Evolutionary conservation across 371 early-diverging fungal genomes (phyloP).

Genomic region (Mortierella sp.): DNA sequence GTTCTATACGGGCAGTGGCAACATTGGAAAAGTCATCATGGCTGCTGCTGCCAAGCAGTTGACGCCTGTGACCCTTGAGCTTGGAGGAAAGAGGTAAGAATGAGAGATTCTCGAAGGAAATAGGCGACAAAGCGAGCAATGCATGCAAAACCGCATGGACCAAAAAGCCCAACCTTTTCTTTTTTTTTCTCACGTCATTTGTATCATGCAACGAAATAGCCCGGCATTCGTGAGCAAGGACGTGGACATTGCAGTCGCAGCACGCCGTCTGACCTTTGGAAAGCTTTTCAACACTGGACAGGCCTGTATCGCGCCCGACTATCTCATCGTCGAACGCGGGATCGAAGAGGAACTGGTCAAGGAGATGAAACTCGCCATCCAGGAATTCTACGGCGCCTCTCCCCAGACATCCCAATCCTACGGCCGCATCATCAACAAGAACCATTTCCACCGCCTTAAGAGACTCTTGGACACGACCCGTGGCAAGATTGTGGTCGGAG

Average conservation of each 20-base stretch:
- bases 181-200: not conserved
- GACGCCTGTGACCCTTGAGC: slow-evolving; percentile 87
- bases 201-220: slow-evolving; percentile 23
- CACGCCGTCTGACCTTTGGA: slow-evolving; percentile 82
- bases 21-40: slow-evolving; percentile 85
- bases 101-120: not conserved
- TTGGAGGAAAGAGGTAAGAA: slow-evolving; percentile 84
- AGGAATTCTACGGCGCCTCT: slow-evolving; percentile 66
- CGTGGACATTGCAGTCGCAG: slow-evolving; percentile 72
- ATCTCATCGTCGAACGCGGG: slow-evolving; percentile 71
- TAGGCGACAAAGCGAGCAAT: not conserved
- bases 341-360: slow-evolving; percentile 61
- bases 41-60: slow-evolving; percentile 82
- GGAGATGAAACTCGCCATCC: slow-evolving; percentile 62
- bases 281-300: slow-evolving; percentile 89
- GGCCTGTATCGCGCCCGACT: slow-evolving; percentile 91
- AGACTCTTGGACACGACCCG: slow-evolving; percentile 64
- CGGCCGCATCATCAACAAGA: slow-evolving; percentile 77
- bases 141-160: not conserved
- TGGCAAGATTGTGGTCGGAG: slow-evolving; percentile 70
- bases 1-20: slow-evolving; percentile 92
- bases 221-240: slow-evolving; percentile 83
- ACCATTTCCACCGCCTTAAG: slow-evolving; percentile 80
- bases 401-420: slow-evolving; percentile 67
- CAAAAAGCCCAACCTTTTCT: not conserved